Evolutionary conservation across 2,329 filamentous ascomycete species (phyloP), one percentile per base, ranked within the genome.

Genomic region (Fusarium paranaense): DNA sequence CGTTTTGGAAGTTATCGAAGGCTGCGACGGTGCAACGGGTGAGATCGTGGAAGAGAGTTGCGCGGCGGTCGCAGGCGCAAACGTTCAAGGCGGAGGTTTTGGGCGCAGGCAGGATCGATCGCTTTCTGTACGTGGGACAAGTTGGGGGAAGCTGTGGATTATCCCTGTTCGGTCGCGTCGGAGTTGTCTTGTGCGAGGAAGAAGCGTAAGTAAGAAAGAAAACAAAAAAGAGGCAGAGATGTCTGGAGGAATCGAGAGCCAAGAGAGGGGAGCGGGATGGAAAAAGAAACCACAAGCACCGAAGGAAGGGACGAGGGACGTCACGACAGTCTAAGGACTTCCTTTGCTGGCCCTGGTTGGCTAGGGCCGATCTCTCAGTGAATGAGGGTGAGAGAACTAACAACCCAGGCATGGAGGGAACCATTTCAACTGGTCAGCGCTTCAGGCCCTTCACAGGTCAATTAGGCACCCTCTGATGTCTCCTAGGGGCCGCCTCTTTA

Each of bases 271-370:
- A 47, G 32, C 22, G 59, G 45, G 62, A 65, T 71, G 57, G 66
- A 60, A 75, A 73, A 75, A 75, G 73, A 69, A 76, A 76, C 64
- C 52, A 74, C 68, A 72, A 67, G 68, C 64, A 62, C 54, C 66
- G 27, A 72, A 37, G 58, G 58, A 45, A 72, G 62, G 66, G 67
- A 73, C 70, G 70, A 71, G 62, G 67, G 60, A 74, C 69, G 72
- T 74, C 72, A 74, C 71, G 70, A 69, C 71, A 45, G 40, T 60
- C 58, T 54, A 50, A n/a, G 25, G 27, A 61, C 52, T 54, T 35
- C 68, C 60, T 40, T 42, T 37, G n/a, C 25, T 47, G 47, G 58
- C 22, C 59, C 50, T 74, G 72, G 65, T 74, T 74, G 72, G 72
- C 56, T 70, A 57, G 42, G 25, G 6, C 37, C 56, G 47, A 71